Percentiles rank a stretch among this genome's conserved stretches.
phyloP scores from a whole-genome alignment of 1,139 yeast species.

The Spathaspora jeffriesii region DNA sequence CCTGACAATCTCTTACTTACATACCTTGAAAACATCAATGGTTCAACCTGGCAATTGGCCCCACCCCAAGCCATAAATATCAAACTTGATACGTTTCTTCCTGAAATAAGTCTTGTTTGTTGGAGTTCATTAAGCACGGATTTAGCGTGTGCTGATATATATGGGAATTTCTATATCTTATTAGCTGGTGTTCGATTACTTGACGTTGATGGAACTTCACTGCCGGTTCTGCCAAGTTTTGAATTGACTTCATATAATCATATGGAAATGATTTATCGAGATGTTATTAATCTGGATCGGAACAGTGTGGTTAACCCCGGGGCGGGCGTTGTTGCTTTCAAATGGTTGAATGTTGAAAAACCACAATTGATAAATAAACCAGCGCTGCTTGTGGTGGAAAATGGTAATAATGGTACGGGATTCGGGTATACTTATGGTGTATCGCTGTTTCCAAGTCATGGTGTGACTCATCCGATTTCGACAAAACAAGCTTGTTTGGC shows the following conservation, averaged over 20 bases:
- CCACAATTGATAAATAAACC: slow-evolving; percentile 57
- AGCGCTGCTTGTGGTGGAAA: slow-evolving; percentile 42
- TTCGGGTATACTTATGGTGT: slow-evolving; percentile 53
- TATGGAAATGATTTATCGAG: slow-evolving; percentile 46
- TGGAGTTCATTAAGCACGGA: slow-evolving; percentile 60
- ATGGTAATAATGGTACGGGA: too few relatives aligned
- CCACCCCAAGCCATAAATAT: slow-evolving; percentile 45
- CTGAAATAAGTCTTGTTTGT: slow-evolving; percentile 31
- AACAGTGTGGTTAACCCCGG: slow-evolving; percentile 14
- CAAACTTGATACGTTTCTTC: slow-evolving; percentile 31
- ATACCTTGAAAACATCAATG: slow-evolving; percentile 64
- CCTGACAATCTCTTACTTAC: slow-evolving; percentile 49
- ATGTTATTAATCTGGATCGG: slow-evolving; percentile 24
- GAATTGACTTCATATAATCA: slow-evolving; percentile 49
- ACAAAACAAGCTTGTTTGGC: slow-evolving; percentile 75
- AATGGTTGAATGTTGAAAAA: slow-evolving; percentile 73
- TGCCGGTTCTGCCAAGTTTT: slow-evolving; percentile 26
- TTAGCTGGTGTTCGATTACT: slow-evolving; percentile 46
- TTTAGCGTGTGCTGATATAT: slow-evolving; percentile 48
- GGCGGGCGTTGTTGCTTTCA: slow-evolving; percentile 48
- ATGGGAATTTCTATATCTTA: slow-evolving; percentile 51
- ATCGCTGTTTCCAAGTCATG: slow-evolving; percentile 57
- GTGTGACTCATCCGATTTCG: slow-evolving; percentile 67
- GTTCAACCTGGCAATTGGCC: slow-evolving; percentile 66
- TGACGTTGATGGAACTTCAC: too few relatives aligned